A percentile compares a stretch with the other conserved stretches of the same genome.
phyloP scores from a whole-genome alignment of 306 rosid species.

The Rosa lucieae region DNA sequence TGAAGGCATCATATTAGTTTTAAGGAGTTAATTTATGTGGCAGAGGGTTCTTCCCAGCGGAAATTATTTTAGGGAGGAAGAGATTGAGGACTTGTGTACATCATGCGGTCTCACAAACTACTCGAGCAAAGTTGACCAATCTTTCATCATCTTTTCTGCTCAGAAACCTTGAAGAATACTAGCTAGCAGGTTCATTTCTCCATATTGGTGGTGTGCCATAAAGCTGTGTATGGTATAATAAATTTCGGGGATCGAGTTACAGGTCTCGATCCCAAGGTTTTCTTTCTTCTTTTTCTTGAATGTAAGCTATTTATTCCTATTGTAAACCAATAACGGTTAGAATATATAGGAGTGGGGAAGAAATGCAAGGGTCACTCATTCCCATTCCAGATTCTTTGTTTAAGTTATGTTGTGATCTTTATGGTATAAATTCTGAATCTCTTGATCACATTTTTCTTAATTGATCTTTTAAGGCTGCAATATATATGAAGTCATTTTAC shows the following conservation, averaged over 20 bases:
- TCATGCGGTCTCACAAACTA: conserved; percentile 80
- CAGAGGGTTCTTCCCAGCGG: conserved; percentile 48
- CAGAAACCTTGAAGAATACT: conserved; percentile 49
- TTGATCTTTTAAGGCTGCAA: too few relatives aligned
- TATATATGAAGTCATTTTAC: too few relatives aligned
- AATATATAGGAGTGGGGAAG: background rate
- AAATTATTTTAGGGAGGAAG: conserved; percentile 53
- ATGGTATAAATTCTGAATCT: too few relatives aligned
- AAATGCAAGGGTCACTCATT: background rate
- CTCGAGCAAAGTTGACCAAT: conserved; percentile 59
- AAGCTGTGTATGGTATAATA: background rate
- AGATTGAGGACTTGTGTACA: conserved; percentile 66
- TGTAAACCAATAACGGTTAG: background rate
- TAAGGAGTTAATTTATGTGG: conserved; percentile 5
- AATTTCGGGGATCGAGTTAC: background rate
- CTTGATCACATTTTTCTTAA: too few relatives aligned
- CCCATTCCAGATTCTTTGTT: background rate
- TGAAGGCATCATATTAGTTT: background rate
- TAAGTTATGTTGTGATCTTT: too few relatives aligned
- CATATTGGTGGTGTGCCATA: background rate
- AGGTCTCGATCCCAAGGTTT: background rate
- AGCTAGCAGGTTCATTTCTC: background rate
- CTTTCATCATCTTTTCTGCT: conserved; percentile 76
- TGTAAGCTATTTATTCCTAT: background rate
- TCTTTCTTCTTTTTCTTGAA: background rate